Base-by-base conservation (phyloP, 2,329 filamentous ascomycete genomes). In the Fusarium clavum region DNA sequence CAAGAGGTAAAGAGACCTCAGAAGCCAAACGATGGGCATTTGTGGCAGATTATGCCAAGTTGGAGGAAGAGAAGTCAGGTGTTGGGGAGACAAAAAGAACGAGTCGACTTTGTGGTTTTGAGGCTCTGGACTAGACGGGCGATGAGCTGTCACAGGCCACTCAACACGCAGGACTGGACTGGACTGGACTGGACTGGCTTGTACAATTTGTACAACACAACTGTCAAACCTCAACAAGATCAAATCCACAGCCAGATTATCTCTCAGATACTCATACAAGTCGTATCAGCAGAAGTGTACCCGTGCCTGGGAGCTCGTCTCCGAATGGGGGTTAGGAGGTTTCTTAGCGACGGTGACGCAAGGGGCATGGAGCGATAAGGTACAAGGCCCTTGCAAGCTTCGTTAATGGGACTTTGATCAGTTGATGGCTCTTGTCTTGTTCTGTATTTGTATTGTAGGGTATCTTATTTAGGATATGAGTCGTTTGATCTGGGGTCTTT, bases 261-360 rank as follows among this genome's bases (percentile, higher is more conserved):
- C 52, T 43, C 52, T 38, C 44, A 48, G 58, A 29, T 56, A 38
- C 34, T 38, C 18, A 38, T n/a, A 43, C 55, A 60, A 41, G 52
- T 40, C 24, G 59, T 53, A 71, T 71, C 64, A 66, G 53, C 47
- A 61, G 55, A 64, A 64, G 45, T 54, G 25, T 44, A 67, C 57
- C 52, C 52, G 57, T 70, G 53, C 62, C 57, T 67, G 43, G 41
- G 55, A 44, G 45, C 38, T 25, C 51, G 24, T 49, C 67, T 61
- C 67, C 67, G 54, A 64, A 70, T 69, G 56, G 51, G 68, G 67
- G 20, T 57, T 71, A 70, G 67, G 41, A 67, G 43, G 55, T 40
- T 55, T 44, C 55, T 55, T 49, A 52, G 51, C 54, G 63, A 66
- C 29, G 25, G 69, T 71, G 69, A 71, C 69, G 69, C 69, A 71